phyloP scores from a whole-genome alignment of 1,139 yeast species.

The Candida anutae region DNA sequence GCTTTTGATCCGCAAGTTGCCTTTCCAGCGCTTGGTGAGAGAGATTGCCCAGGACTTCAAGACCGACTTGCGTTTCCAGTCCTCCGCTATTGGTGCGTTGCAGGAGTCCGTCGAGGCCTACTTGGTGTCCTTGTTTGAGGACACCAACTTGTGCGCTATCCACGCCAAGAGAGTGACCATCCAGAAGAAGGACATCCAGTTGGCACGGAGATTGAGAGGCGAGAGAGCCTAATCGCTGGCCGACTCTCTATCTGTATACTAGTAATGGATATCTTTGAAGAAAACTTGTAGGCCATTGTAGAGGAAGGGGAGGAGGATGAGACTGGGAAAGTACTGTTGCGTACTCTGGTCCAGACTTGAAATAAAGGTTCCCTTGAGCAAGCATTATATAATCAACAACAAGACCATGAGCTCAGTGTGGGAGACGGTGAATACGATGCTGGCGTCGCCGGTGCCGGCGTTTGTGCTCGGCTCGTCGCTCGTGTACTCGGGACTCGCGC shows the following conservation, averaged over 20 bases:
- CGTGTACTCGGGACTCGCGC: constrained; percentile 10
- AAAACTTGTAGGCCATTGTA: neutral
- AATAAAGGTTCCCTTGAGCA: constrained; percentile 1
- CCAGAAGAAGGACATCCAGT: constrained; percentile 97
- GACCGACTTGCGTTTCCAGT: constrained; percentile 96
- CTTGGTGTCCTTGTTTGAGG: constrained; percentile 84
- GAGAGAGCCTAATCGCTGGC: constrained; percentile 74
- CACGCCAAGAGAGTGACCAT: constrained; percentile 99
- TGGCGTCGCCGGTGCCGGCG: constrained; percentile 13
- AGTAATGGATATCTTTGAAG: constrained; percentile 2
- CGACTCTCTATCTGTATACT: constrained; percentile 6
- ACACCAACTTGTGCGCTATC: constrained; percentile 97
- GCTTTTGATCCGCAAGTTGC: constrained; percentile 92
- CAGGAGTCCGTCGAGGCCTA: constrained; percentile 99
- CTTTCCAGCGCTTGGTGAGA: constrained; percentile 98
- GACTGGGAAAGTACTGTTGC: constrained; percentile 1
- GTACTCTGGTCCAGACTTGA: no score
- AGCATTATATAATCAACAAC: neutral
- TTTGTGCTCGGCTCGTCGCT: constrained; percentile 12
- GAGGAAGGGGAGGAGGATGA: neutral
- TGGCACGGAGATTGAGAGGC: constrained; percentile 99
- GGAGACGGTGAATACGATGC: constrained; percentile 4
- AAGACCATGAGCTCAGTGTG: neutral
- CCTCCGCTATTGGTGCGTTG: constrained; percentile 97
- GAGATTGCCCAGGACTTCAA: constrained; percentile 98